Percentiles rank a stretch among this genome's conserved stretches.
Conservation (phyloP, 2,329 filamentous ascomycete genomes). For the Trichophyton mentagrophytes region DNA sequence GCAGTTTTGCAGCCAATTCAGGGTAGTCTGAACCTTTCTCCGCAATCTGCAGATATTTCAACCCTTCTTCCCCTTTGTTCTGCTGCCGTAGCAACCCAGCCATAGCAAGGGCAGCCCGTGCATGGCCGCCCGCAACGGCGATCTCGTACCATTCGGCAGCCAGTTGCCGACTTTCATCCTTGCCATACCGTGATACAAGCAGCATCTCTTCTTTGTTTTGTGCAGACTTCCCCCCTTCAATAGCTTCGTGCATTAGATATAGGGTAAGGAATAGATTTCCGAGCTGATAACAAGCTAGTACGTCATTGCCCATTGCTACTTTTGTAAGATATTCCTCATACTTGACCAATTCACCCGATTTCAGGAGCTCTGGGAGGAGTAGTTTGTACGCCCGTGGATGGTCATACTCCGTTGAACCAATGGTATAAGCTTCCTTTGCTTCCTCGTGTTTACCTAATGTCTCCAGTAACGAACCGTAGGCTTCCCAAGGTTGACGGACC, state of each 20-base stretch:
- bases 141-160: conserved; percentile 27
- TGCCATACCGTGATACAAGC: conserved; percentile 3
- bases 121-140: conserved; percentile 15
- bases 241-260: conserved; percentile 13
- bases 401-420: conserved; percentile 22
- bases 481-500: conserved; percentile 19
- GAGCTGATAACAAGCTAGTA: conserved; percentile 21
- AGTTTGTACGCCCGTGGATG: conserved; percentile 18
- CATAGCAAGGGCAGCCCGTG: conserved; percentile 18
- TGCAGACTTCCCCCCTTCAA: background rate
- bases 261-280: conserved; percentile 25
- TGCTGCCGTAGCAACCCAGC: conserved; percentile 22
- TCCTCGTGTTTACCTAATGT: conserved; percentile 10
- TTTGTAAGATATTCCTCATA: conserved; percentile 27
- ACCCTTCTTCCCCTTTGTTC: conserved; percentile 12
- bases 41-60: conserved; percentile 12
- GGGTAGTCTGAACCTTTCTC: conserved; percentile 9
- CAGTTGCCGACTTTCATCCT: conserved; percentile 12
- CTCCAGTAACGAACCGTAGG: conserved; percentile 18
- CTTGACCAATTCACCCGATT: conserved; percentile 16
- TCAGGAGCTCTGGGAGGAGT: conserved; percentile 17
- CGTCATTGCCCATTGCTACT: conserved; percentile 22
- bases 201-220: background rate
- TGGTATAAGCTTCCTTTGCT: conserved; percentile 16
- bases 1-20: conserved; percentile 45